Base-by-base conservation (phyloP, 495 filamentous ascomycete species). In the Aspergillus sparsus region DNA sequence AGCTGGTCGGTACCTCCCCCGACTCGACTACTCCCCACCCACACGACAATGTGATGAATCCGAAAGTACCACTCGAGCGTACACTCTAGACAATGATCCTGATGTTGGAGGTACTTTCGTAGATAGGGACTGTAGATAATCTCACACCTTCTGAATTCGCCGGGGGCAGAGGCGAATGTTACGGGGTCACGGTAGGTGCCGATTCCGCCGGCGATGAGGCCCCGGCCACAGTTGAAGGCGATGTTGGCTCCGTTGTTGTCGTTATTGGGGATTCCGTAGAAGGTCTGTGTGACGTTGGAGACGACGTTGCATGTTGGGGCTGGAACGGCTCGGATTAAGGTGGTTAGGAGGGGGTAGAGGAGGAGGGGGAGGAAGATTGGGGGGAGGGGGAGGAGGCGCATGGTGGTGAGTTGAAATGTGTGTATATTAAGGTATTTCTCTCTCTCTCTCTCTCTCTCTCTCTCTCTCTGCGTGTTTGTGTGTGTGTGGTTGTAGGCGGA, bases 121-220 rank as follows among this genome's bases (percentile, higher is more conserved):
- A 78, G 55, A 39, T 75, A 74, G 0, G 74, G 76, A 7, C 66
- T 51, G 49, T 81, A 82, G 57, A 82, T 66, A 49, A 80, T 65
- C 45, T 80, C 78, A 62, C 80, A 82, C 31, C 61, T 42, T 10
- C 65, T 63, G 55, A 75, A 76, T 36, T 74, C 75, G 36, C 71
- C 69, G 4, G 64, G 59, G 6, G 75, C 73, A 11, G 73, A 74
- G 13, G 77, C 78, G 36, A 80, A 77, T 5, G 80, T 80, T 15
- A 82, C 49, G 8, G 77, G 78, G 60, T 82, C 69, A 21, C 55
- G 58, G 56, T 70, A 80, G 1, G 74, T 77, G 21, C 80, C 80
- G 8, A 68, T 71, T 10, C 70, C 66, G 4, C 67, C 68, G 33
- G 70, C 62, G 47, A 33, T 61, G 49, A 62, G 49, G 13, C 74